Evolutionary conservation across 139 green algal species (phyloP), one percentile per base, ranked within the genome.

Genomic region (Tetraselmis chui): DNA sequence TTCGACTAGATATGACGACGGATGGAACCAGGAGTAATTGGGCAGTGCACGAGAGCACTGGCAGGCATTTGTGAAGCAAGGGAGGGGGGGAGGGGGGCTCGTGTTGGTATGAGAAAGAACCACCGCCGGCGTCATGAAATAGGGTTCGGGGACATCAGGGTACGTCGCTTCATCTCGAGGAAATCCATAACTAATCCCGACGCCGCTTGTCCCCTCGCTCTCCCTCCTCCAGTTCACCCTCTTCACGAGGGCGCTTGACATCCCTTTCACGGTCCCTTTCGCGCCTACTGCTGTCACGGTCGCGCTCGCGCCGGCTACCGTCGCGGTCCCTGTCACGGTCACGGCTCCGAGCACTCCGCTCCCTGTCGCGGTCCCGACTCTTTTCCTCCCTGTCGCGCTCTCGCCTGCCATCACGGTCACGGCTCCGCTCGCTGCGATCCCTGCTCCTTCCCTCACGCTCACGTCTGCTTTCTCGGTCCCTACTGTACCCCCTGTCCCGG

Each of bases 201-300:
- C 45, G 45, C 11, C 45, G 45, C 45, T 67, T 67, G 45, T 67
- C 45, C 11, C 45, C 45, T 5, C 45, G 45, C 45, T 67, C 45
- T 18, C 45, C 45, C 11, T 67, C 45, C 45, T 67, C 45, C 45
- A 67, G 45, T 18, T 67, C 28, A 5, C 76, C n/a, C 28, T 79
- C 28, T 2, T 79, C 76, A 23, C 76, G 76, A 29, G 23, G 28
- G 28, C 76, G 28, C 76, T 29, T 25, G 5, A 28, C n/a, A 30
- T 85, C 82, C 74, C 74, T 59, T n/a, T 85, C 82, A 22, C 31
- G 67, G 59, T 79, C 78, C 45, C 32, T 81, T 23, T 85, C 82
- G 18, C 81, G 76, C 31, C 45, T 30, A 59, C 59, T 78, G 59
- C 32, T 77, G 78, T 76, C 31, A 1, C 83, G 80, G 32, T 30